phyloP scores from a whole-genome alignment of 2,329 filamentous ascomycete species.

The Scytalidium lignicola region DNA sequence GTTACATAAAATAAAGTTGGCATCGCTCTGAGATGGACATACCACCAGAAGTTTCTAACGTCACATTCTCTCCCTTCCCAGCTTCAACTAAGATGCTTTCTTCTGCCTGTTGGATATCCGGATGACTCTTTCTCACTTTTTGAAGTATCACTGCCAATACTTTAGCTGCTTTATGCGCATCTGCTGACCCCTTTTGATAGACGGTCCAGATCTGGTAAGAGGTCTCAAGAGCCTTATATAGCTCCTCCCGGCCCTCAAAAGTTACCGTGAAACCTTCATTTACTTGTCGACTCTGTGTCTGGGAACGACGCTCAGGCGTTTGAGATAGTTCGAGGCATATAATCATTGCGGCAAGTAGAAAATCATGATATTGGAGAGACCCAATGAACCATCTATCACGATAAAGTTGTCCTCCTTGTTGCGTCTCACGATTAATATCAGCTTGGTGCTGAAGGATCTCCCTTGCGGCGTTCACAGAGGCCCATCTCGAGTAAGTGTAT shows the following conservation, averaged over 20 bases:
- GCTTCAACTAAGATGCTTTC: too few species aligned
- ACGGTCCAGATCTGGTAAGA: slow-evolving; percentile 18
- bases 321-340: slow-evolving; percentile 17
- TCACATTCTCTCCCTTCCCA: too few species aligned
- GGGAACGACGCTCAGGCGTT: slow-evolving; percentile 7
- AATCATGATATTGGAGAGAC: slow-evolving; percentile 17
- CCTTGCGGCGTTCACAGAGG: slow-evolving; percentile 46
- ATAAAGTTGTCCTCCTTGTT: slow-evolving; percentile 5
- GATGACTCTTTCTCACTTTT: slow-evolving; percentile 8
- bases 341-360: slow-evolving; percentile 21
- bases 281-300: not conserved
- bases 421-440: slow-evolving; percentile 11
- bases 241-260: slow-evolving; percentile 16
- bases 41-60: too few species aligned
- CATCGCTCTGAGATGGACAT: too few species aligned
- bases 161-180: slow-evolving; percentile 16
- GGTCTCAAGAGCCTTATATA: slow-evolving; percentile 12
- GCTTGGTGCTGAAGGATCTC: slow-evolving; percentile 42
- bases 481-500: slow-evolving; percentile 48
- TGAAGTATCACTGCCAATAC: slow-evolving; percentile 14
- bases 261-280: not conserved
- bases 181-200: slow-evolving; percentile 9
- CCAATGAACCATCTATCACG: slow-evolving; percentile 14
- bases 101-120: not conserved
- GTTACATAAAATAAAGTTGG: too few species aligned